Conservation (phyloP, 2,329 filamentous ascomycete species). For the Clonostachys solani region DNA sequence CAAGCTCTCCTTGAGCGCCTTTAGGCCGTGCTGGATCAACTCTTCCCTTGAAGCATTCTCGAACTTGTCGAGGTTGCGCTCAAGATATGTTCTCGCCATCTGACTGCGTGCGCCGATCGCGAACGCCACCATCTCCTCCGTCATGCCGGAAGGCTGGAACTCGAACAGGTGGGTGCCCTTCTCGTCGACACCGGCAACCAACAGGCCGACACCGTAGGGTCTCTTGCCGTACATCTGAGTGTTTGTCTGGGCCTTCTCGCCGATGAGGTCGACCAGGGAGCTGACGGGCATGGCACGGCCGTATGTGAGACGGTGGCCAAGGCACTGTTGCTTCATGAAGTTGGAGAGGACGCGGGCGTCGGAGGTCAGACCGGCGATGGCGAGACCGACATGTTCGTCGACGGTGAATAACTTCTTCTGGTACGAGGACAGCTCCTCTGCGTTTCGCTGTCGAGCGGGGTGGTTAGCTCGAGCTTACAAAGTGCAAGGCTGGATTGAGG, state of each 20-base stretch:
- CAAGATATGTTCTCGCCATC: constrained; percentile 96
- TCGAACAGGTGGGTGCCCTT: constrained; percentile 94
- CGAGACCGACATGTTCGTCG: constrained; percentile 92
- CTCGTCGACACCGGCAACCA: constrained; percentile 92
- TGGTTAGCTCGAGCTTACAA: not conserved
- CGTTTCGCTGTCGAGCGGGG: constrained; percentile 68
- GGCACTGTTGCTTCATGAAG: constrained; percentile 99
- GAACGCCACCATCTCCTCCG: constrained; percentile 94
- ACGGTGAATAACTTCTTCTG: constrained; percentile 98
- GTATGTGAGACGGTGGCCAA: constrained; percentile 92
- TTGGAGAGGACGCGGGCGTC: constrained; percentile 99
- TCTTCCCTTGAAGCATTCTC: constrained; percentile 73
- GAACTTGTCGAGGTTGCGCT: constrained; percentile 86
- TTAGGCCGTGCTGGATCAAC: constrained; percentile 84
- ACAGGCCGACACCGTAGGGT: constrained; percentile 89
- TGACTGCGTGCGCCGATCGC: constrained; percentile 94
- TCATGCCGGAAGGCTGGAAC: constrained; percentile 95
- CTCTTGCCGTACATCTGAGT: constrained; percentile 97
- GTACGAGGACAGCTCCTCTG: constrained; percentile 98
- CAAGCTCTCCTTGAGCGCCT: constrained; percentile 90
- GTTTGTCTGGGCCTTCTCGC: constrained; percentile 94
- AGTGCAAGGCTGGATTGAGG: constrained; percentile 5
- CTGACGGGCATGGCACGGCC: constrained; percentile 88
- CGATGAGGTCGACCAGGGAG: constrained; percentile 86
- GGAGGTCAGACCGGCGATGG: constrained; percentile 93